These are phyloP conservation scores for Coemansia javaensis DNA, from an alignment of 192 early-diverging fungal genomes.

Conservation along the genomic window DNA sequence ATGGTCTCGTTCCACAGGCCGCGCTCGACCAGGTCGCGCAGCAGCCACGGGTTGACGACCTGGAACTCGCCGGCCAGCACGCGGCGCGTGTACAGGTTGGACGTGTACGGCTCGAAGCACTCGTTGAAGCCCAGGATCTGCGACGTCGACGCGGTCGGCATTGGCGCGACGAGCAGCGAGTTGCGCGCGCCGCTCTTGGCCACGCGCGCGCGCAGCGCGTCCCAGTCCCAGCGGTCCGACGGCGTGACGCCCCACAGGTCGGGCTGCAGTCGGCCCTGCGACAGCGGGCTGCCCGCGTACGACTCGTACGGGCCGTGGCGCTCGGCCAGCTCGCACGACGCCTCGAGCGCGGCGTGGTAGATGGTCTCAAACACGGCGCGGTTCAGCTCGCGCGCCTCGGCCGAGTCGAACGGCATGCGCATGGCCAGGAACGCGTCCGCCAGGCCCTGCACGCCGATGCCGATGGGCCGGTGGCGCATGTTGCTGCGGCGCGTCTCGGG, in stretches of 20 bases:
- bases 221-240: slow-evolving; percentile 90
- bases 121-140: slow-evolving; percentile 99
- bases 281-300: slow-evolving; percentile 83
- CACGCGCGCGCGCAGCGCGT: slow-evolving; percentile 69
- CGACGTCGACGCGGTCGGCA: slow-evolving; percentile 96
- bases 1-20: slow-evolving; percentile 90
- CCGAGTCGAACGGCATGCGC: slow-evolving; percentile 91
- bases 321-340: slow-evolving; percentile 86
- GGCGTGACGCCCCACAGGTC: slow-evolving; percentile 88
- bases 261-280: slow-evolving; percentile 85
- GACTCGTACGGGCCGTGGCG: slow-evolving; percentile 76
- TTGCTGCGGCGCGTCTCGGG: slow-evolving; percentile 81
- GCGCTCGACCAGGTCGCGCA: slow-evolving; percentile 91
- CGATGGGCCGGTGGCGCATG: slow-evolving; percentile 94
- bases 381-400: slow-evolving; percentile 78
- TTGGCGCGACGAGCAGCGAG: slow-evolving; percentile 90
- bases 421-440: slow-evolving; percentile 95
- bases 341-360: slow-evolving; percentile 89
- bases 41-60: slow-evolving; percentile 93
- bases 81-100: slow-evolving; percentile 95
- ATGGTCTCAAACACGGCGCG: slow-evolving; percentile 91
- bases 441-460: slow-evolving; percentile 96
- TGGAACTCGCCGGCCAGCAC: slow-evolving; percentile 98
- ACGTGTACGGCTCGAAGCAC: slow-evolving; percentile 90
- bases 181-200: slow-evolving; percentile 84